Conservation (phyloP, 1,284 basidiomycete genomes). For the Polyporus tsugae region DNA sequence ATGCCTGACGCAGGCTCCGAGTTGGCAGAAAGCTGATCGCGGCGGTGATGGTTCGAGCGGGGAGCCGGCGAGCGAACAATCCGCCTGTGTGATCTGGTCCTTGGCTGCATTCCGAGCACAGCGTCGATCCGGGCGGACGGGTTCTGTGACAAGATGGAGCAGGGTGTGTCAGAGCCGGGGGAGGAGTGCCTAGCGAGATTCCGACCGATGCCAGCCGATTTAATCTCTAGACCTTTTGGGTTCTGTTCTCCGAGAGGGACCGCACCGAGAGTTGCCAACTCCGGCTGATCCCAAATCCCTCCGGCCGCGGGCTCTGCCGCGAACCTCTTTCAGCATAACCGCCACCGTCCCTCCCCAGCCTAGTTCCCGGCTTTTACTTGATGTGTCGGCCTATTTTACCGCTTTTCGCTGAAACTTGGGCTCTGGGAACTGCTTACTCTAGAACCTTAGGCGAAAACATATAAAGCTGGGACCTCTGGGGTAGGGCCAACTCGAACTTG, state of each 20-base stretch:
- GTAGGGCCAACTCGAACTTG: slow-evolving; percentile 19
- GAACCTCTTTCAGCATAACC: slow-evolving; percentile 32
- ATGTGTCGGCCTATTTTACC: slow-evolving; percentile 36
- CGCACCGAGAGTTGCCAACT: slow-evolving; percentile 3
- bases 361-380: slow-evolving; percentile 31
- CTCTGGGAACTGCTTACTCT: slow-evolving; percentile 34
- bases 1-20: slow-evolving; percentile 20
- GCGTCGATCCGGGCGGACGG: slow-evolving; percentile 30
- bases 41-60: slow-evolving; percentile 18
- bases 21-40: slow-evolving; percentile 14
- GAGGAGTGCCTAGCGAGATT: slow-evolving; percentile 14
- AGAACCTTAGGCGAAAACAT: slow-evolving; percentile 31
- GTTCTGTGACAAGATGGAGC: slow-evolving; percentile 31
- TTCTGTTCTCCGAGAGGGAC: slow-evolving; percentile 6
- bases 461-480: slow-evolving; percentile 31
- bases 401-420: slow-evolving; percentile 30
- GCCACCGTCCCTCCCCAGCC: slow-evolving; percentile 33
- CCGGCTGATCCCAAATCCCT: background rate
- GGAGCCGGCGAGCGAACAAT: slow-evolving; percentile 27
- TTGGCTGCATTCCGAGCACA: slow-evolving; percentile 25
- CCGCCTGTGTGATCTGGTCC: slow-evolving; percentile 18
- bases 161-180: slow-evolving; percentile 22
- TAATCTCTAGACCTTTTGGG: slow-evolving; percentile 6
- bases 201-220: slow-evolving; percentile 26
- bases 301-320: slow-evolving; percentile 19